Percentiles rank a stretch among this genome's conserved stretches.
Evolutionary conservation across 768 basidiomycete genomes (phyloP).

Genomic region (Rhizopogon salebrosus): DNA sequence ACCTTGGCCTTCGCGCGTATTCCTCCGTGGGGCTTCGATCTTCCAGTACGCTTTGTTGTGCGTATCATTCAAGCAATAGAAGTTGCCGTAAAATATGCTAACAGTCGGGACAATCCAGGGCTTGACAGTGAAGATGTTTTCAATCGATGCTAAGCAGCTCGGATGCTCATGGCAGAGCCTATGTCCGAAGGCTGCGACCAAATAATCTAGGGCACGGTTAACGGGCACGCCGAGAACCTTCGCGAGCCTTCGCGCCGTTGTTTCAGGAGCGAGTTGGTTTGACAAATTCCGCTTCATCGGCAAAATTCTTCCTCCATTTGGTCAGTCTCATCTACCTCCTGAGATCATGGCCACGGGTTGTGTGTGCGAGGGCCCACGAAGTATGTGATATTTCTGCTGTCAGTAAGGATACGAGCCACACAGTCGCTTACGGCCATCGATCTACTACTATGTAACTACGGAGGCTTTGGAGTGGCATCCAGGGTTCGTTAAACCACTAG

Average conservation of each 20-base stretch:
- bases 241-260: conserved; percentile 53
- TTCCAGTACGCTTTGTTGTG: neutral
- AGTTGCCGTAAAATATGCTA: conserved; percentile 17
- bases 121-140: conserved; percentile 17
- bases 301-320: conserved; percentile 5
- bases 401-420: conserved; percentile 32
- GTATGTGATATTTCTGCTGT: conserved; percentile 61
- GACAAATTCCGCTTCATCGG: neutral
- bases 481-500: conserved; percentile 43
- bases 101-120: conserved; percentile 29
- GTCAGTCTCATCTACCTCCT: neutral
- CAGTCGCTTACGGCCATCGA: neutral
- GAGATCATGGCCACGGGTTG: conserved; percentile 71
- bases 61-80: conserved; percentile 9
- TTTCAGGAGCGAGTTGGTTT: conserved; percentile 54
- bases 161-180: conserved; percentile 36
- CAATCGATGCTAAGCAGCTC: conserved; percentile 34
- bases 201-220: conserved; percentile 52
- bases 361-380: conserved; percentile 54
- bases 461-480: conserved; percentile 61
- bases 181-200: conserved; percentile 37
- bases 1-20: conserved; percentile 58
- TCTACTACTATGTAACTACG: conserved; percentile 52
- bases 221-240: conserved; percentile 47
- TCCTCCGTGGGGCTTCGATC: conserved; percentile 42